Evolutionary conservation across 805 yeast genomes (phyloP), one percentile per base, ranked within the genome.

Genomic region (Pichia membranifaciens): DNA sequence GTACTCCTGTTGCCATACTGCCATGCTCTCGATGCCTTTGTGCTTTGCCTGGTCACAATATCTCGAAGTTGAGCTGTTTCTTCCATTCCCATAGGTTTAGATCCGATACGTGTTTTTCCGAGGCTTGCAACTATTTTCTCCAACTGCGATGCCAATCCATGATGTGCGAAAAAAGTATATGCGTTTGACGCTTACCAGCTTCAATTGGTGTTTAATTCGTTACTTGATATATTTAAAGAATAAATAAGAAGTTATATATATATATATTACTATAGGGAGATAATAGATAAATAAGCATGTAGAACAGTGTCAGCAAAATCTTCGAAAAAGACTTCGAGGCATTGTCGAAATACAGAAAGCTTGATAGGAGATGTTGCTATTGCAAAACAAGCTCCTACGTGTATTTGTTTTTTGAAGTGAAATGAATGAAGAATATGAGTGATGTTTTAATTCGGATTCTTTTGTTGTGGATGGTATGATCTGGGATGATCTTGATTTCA

Each of bases 1-100:
- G 32, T 48, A 48, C 9, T 37, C 48, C n/a, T 40, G 36, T 28
- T 49, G 50, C 54, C 54, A 51, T 22, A 17, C 23, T 31, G 42
- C 35, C 32, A 41, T 41, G 10, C 29, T 25, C 29, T 25, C 10
- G 29, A 25, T n/a, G n/a, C n/a, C n/a, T n/a, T n/a, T n/a, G n/a
- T n/a, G n/a, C n/a, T n/a, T n/a, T n/a, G n/a, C n/a, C n/a, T n/a
- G n/a, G n/a, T n/a, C n/a, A n/a, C n/a, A n/a, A n/a, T n/a, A n/a
- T n/a, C n/a, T n/a, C n/a, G n/a, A n/a, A n/a, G n/a, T n/a, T n/a
- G n/a, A n/a, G n/a, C n/a, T n/a, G n/a, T n/a, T n/a, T n/a, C n/a
- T n/a, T n/a, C n/a, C n/a, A n/a, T n/a, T n/a, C n/a, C n/a, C n/a
- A n/a, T n/a, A n/a, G n/a, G n/a, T n/a, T n/a, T n/a, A n/a, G n/a